Conservation (phyloP, 768 basidiomycete species). For the Auricularia sp. region DNA sequence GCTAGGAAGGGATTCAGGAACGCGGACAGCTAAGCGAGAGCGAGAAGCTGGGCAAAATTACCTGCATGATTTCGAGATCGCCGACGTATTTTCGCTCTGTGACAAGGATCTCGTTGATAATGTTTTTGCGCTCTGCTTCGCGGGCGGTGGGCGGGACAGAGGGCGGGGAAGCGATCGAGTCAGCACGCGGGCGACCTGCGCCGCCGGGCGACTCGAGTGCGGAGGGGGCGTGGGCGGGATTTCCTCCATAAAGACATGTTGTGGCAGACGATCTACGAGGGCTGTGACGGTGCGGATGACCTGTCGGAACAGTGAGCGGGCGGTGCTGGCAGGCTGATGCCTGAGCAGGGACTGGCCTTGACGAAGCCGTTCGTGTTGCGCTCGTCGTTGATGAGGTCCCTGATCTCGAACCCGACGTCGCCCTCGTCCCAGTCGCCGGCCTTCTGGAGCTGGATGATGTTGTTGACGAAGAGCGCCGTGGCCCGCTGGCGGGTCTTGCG, state of each 20-base stretch:
- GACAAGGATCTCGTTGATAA: constrained; percentile 82
- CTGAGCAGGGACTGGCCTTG: constrained; percentile 50
- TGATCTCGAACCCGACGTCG: constrained; percentile 77
- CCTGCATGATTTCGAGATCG: constrained; percentile 95
- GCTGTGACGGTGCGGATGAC: constrained; percentile 83
- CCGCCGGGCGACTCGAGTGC: constrained; percentile 14
- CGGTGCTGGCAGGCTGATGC: not conserved
- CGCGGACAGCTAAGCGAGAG: not conserved
- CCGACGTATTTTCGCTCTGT: constrained; percentile 95
- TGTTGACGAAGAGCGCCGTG: constrained; percentile 87
- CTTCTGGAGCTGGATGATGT: constrained; percentile 57
- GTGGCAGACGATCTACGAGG: constrained; percentile 68
- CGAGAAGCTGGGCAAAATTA: constrained; percentile 27
- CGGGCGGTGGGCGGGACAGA: constrained; percentile 24
- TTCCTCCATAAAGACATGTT: constrained; percentile 51
- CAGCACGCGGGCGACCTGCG: constrained; percentile 6
- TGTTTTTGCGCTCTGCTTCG: constrained; percentile 63
- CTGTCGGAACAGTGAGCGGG: constrained; percentile 29
- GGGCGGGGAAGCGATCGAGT: constrained; percentile 7
- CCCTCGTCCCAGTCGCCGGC: constrained; percentile 38
- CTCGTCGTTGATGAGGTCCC: constrained; percentile 70
- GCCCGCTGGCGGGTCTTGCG: constrained; percentile 76
- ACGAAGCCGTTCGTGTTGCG: constrained; percentile 89
- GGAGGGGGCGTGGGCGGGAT: constrained; percentile 30
- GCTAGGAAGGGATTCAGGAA: constrained; percentile 36